phyloP scores from a whole-genome alignment of 805 yeast genomes.

The Candida arabinofermentans region DNA sequence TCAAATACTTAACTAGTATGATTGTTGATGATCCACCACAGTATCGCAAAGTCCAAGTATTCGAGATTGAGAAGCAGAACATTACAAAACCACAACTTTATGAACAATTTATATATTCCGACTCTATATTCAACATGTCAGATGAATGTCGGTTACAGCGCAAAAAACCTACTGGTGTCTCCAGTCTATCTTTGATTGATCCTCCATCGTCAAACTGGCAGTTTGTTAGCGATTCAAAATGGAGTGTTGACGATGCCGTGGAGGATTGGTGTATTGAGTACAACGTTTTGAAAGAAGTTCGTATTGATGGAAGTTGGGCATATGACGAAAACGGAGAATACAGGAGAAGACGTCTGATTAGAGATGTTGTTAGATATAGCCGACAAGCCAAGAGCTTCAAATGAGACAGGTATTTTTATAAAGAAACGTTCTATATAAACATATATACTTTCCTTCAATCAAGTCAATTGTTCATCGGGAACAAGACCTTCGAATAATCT shows the following conservation, averaged over 20 bases:
- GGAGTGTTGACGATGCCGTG: conserved; percentile 63
- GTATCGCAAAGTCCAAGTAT: conserved; percentile 63
- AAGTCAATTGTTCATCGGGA: conserved; percentile 17
- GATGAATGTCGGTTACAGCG: conserved; percentile 43
- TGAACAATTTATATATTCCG: conserved; percentile 56
- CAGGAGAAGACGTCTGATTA: conserved; percentile 52
- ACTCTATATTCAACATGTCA: conserved; percentile 47
- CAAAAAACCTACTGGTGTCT: conserved; percentile 64
- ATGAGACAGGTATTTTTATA: not conserved
- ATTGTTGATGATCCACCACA: conserved; percentile 72
- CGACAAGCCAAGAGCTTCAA: conserved; percentile 17
- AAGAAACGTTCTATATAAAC: not conserved
- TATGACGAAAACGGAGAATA: conserved; percentile 45
- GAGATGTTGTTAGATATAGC: conserved; percentile 49
- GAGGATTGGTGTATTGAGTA: conserved; percentile 48
- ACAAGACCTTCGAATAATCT: conserved; percentile 50
- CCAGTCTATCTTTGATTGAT: conserved; percentile 46
- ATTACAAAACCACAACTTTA: conserved; percentile 52
- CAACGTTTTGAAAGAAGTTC: conserved; percentile 30
- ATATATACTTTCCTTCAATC: not conserved
- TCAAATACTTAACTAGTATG: conserved; percentile 25
- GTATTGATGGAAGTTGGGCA: conserved; percentile 44
- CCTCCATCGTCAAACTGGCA: conserved; percentile 72
- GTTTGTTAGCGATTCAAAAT: conserved; percentile 53
- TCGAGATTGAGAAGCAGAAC: conserved; percentile 68